Percentiles rank a stretch among this genome's conserved stretches.
These are phyloP conservation scores for Chlorella sp. DNA, from an alignment of 139 green algal genomes.

Conservation along the genomic window DNA sequence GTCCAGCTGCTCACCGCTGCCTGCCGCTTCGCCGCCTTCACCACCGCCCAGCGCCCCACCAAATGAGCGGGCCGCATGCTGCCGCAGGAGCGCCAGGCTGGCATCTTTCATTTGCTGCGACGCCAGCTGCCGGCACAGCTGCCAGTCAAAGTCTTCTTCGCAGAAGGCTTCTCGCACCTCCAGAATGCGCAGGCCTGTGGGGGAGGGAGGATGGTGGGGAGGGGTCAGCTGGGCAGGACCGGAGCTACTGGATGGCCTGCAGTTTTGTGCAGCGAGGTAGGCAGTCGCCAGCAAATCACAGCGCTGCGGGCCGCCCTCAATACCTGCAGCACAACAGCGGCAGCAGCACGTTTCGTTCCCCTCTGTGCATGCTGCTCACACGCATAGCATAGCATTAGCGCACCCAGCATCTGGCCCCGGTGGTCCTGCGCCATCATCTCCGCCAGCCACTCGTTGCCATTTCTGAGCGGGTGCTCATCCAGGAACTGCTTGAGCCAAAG, in stretches of 20 bases:
- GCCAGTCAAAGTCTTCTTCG: not conserved
- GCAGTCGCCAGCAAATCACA: not conserved
- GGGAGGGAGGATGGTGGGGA: no score
- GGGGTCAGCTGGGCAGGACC: not conserved
- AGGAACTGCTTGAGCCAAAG: not conserved
- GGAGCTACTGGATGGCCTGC: not conserved
- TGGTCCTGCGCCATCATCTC: not conserved
- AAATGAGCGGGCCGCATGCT: not conserved
- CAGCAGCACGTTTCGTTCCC: no score
- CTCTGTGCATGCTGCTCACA: not conserved
- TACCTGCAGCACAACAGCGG: not conserved
- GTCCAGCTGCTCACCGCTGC: not conserved
- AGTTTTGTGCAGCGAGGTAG: not conserved
- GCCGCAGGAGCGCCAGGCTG: not conserved
- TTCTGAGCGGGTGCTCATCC: not conserved
- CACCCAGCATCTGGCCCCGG: not conserved
- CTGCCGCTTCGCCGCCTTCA: not conserved
- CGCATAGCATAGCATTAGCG: not conserved
- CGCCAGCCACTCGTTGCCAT: constrained; percentile 10
- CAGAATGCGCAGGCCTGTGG: constrained; percentile 3
- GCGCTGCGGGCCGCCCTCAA: not conserved
- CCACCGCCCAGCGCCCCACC: not conserved
- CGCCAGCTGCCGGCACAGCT: not conserved
- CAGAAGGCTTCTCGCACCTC: not conserved
- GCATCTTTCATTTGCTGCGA: not conserved